phyloP scores from a whole-genome alignment of 2,329 filamentous ascomycete species.

The Madurella mycetomatis region DNA sequence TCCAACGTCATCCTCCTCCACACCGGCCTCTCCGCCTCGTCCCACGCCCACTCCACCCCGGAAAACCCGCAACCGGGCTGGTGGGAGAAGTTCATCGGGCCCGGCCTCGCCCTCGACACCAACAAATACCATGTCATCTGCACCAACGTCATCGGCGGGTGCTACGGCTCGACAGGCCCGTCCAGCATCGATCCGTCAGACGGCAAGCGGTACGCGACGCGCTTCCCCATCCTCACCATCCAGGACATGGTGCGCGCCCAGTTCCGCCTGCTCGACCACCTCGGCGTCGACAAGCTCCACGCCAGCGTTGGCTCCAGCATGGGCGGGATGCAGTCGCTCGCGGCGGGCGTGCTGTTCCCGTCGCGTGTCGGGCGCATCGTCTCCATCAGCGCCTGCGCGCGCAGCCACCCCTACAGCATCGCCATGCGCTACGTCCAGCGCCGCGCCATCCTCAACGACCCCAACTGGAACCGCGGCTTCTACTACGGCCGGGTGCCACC shows the following conservation, averaged over 20 bases:
- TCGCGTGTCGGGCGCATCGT: slow-evolving; percentile 77
- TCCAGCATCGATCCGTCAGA: slow-evolving; percentile 84
- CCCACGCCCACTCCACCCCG: slow-evolving; percentile 89
- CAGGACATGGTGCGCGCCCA: slow-evolving; percentile 97
- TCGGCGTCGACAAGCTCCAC: slow-evolving; percentile 75
- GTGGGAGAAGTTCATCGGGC: slow-evolving; percentile 99
- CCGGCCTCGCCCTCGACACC: slow-evolving; percentile 79
- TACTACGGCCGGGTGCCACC: slow-evolving; percentile 88
- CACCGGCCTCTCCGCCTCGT: slow-evolving; percentile 93
- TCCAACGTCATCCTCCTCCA: slow-evolving; percentile 90
- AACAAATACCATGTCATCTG: slow-evolving; percentile 90
- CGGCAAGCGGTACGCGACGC: slow-evolving; percentile 82
- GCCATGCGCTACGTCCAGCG: slow-evolving; percentile 97
- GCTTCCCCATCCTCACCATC: slow-evolving; percentile 92
- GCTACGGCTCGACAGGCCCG: slow-evolving; percentile 92
- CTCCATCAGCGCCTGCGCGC: slow-evolving; percentile 87
- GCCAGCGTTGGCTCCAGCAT: slow-evolving; percentile 95
- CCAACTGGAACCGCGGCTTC: slow-evolving; percentile 91
- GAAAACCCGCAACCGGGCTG: slow-evolving; percentile 84
- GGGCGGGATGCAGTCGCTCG: slow-evolving; percentile 97
- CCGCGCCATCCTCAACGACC: slow-evolving; percentile 98
- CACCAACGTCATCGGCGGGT: slow-evolving; percentile 93
- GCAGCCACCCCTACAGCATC: slow-evolving; percentile 95
- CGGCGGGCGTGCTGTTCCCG: slow-evolving; percentile 78
- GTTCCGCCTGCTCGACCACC: slow-evolving; percentile 76